phyloP scores from a whole-genome alignment of 140 eudicot species.

The Anethum foeniculum region DNA sequence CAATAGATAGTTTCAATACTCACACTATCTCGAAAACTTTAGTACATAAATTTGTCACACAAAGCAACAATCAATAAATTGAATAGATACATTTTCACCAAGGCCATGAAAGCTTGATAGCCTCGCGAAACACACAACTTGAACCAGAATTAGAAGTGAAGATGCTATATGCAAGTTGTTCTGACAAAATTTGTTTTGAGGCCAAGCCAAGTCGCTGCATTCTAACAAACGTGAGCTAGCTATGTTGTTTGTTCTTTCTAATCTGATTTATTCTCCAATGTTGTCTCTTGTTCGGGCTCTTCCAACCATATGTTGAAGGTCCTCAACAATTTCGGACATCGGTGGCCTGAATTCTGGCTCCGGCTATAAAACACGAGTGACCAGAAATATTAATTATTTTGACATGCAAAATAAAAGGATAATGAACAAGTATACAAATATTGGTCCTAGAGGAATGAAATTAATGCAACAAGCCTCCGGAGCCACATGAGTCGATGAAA shows the following conservation, averaged over 20 bases:
- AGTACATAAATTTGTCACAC: background rate
- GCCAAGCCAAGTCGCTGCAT: background rate
- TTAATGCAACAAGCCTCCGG: background rate
- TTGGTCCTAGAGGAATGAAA: background rate
- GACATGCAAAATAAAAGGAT: background rate
- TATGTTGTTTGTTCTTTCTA: background rate
- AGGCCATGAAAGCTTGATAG: constrained; percentile 1
- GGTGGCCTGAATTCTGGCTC: constrained; percentile 78
- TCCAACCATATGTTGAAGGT: constrained; percentile 48
- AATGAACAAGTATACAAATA: background rate
- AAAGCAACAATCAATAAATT: constrained; percentile 1
- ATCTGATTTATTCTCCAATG: background rate
- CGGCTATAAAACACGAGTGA: constrained; percentile 24
- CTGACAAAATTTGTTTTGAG: background rate
- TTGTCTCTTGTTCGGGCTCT: constrained; percentile 21
- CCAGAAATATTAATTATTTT: background rate
- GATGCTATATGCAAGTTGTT: background rate
- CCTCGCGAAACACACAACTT: background rate
- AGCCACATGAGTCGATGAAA: background rate
- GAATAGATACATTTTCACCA: background rate
- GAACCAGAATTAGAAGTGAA: background rate
- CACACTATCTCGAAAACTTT: background rate
- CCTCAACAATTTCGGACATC: constrained; percentile 56
- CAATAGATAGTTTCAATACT: background rate
- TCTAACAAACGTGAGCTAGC: background rate